phyloP scores from a whole-genome alignment of 2,329 filamentous ascomycete genomes.

The Phialophora expanda region DNA sequence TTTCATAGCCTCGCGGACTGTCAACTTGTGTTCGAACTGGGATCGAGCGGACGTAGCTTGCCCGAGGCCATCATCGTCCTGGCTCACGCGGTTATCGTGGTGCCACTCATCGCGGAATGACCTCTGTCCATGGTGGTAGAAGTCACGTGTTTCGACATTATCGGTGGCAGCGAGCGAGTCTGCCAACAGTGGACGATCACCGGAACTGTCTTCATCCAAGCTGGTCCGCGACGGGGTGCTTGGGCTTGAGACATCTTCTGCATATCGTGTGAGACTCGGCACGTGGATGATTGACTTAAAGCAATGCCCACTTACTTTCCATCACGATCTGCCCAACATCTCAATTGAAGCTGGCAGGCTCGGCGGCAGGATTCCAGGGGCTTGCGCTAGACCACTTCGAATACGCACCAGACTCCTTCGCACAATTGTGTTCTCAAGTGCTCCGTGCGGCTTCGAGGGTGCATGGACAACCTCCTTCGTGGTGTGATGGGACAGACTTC shows the following conservation, averaged over 20 bases:
- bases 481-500: background rate
- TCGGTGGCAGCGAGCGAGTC: constrained; percentile 1
- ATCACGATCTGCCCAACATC: constrained; percentile 9
- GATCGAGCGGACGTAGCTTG: constrained; percentile 17
- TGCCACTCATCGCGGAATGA: background rate
- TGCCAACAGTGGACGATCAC: constrained; percentile 23
- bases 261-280: constrained; percentile 1
- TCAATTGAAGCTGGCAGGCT: background rate
- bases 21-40: constrained; percentile 32
- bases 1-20: constrained; percentile 34
- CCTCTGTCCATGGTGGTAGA: constrained; percentile 7
- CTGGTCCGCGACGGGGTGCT: constrained; percentile 19
- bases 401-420: background rate
- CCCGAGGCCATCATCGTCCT: constrained; percentile 8
- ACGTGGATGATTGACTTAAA: background rate
- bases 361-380: background rate
- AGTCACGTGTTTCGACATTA: constrained; percentile 9
- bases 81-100: background rate
- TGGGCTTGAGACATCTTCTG: constrained; percentile 16
- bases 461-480: background rate
- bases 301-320: constrained; percentile 5
- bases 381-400: background rate
- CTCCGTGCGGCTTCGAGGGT: background rate
- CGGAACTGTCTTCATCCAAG: constrained; percentile 18
- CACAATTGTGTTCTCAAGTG: background rate